Evolutionary conservation across 139 green algal genomes (phyloP), one percentile per base, ranked within the genome.

Genomic region (Ulvella scutata): DNA sequence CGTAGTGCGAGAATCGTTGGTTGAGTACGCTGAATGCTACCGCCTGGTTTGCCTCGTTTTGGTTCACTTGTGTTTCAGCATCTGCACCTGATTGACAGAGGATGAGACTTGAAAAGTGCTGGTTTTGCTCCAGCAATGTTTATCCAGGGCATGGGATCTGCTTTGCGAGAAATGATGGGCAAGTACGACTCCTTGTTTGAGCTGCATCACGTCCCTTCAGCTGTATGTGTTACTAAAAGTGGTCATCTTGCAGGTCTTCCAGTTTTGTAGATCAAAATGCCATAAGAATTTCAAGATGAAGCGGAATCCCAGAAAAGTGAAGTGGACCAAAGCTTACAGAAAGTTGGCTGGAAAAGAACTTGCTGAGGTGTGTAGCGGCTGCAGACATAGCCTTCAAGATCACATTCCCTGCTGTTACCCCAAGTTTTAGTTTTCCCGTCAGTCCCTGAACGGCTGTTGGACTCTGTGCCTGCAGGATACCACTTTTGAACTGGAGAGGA

Each of bases 241-340:
- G n/a, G n/a, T n/a, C n/a, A n/a, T 60, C 39, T 9, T 72, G 62
- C 83, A 93, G 87, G 79, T 94, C 3, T 99, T 99, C 84, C 83
- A 85, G 4, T 99, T 99, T 76, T 99, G 95, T 84, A 85, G 95
- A 17, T 92, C 83, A 62, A 99, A 99, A 73, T 99, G 95, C 86
- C 93, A 98, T 83, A 96, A 95, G 62, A 99, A 98, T 87, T 99
- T 99, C 84, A 98, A 98, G 85, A 97, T 98, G 93, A 99, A 98
- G 88, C 88, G 95, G 28, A 98, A 98, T 76, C 95, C 95, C 2
- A 82, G 95, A 21, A 99, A 98, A 82, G 90, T 98, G 21, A 87
- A 88, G 38, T 98, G 94, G 94, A 98, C 94, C 7, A 98, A 98
- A 82, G 94, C 93, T 0, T 97, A 96, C 83, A 83, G 95, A 28